These are phyloP conservation scores for Herpetomonas tarakana DNA, from an alignment of 208 protist species.

Conservation along the genomic window DNA sequence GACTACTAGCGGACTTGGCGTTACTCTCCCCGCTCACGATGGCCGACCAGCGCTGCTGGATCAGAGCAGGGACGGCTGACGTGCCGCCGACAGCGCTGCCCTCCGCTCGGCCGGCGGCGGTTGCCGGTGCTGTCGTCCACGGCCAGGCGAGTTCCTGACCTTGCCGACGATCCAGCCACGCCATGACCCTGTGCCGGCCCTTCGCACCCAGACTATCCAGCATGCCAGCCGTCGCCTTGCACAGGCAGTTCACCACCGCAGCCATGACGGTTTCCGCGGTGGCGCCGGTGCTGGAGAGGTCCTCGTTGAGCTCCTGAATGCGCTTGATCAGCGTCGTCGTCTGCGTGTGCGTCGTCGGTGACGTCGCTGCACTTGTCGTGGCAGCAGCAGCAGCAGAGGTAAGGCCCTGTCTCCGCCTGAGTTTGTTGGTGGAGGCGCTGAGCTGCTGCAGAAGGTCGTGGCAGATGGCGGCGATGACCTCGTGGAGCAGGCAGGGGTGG, in stretches of 20 bases:
- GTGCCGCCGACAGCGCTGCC: too few relatives aligned
- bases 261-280: constrained; percentile 19
- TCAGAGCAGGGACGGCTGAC: not conserved
- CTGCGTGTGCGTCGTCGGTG: not conserved
- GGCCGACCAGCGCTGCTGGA: not conserved
- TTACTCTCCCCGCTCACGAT: not conserved
- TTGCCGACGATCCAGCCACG: constrained; percentile 23
- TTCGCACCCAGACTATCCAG: constrained; percentile 18
- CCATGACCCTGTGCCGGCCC: constrained; percentile 15
- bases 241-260: constrained; percentile 20
- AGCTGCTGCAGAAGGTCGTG: constrained; percentile 5
- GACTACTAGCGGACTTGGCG: not conserved
- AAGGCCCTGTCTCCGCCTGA: not conserved
- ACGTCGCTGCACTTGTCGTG: not conserved
- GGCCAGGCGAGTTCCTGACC: constrained; percentile 7
- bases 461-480: not conserved
- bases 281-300: constrained; percentile 18
- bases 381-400: not conserved
- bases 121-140: not conserved
- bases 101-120: too few relatives aligned
- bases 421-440: not conserved
- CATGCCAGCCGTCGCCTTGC: constrained; percentile 19
- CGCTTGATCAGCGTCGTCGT: constrained; percentile 9
- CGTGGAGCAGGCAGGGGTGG: not conserved
- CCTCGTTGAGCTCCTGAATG: constrained; percentile 13